These are phyloP conservation scores for Corylus heterophylla DNA, from an alignment of 306 rosid genomes.

Conservation along the genomic window DNA sequence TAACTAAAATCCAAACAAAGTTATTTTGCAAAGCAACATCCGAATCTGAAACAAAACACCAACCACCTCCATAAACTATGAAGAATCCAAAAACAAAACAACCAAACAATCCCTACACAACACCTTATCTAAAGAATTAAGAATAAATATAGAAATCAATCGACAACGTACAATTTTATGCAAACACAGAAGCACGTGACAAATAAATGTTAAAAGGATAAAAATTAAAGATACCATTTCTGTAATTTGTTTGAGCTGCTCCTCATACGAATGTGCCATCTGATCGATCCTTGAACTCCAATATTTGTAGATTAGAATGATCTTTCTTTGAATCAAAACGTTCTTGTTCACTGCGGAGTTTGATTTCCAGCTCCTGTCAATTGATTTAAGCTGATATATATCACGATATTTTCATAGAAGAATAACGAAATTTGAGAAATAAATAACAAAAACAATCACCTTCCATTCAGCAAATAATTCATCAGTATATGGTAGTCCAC, in stretches of 20 bases:
- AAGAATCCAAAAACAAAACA: too few relatives aligned
- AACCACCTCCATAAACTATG: too few relatives aligned
- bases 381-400: slow-evolving; percentile 11
- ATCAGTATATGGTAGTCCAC: slow-evolving; percentile 69
- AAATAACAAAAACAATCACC: slow-evolving; percentile 40
- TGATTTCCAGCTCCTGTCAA: slow-evolving; percentile 62
- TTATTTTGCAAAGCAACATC: too few relatives aligned
- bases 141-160: background rate
- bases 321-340: slow-evolving; percentile 54
- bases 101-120: too few relatives aligned
- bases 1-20: background rate
- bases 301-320: slow-evolving; percentile 42
- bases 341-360: slow-evolving; percentile 52
- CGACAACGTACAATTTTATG: background rate
- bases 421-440: background rate
- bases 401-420: background rate
- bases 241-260: slow-evolving; percentile 75
- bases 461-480: slow-evolving; percentile 67
- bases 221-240: slow-evolving; percentile 63
- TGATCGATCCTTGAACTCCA: slow-evolving; percentile 51
- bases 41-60: too few relatives aligned
- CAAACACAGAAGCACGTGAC: slow-evolving; percentile 7
- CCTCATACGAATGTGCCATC: slow-evolving; percentile 58
- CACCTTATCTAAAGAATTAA: background rate
- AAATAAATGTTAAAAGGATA: slow-evolving; percentile 4